phyloP scores from a whole-genome alignment of 2,329 filamentous ascomycete genomes.

The Leptographium wingfieldii region DNA sequence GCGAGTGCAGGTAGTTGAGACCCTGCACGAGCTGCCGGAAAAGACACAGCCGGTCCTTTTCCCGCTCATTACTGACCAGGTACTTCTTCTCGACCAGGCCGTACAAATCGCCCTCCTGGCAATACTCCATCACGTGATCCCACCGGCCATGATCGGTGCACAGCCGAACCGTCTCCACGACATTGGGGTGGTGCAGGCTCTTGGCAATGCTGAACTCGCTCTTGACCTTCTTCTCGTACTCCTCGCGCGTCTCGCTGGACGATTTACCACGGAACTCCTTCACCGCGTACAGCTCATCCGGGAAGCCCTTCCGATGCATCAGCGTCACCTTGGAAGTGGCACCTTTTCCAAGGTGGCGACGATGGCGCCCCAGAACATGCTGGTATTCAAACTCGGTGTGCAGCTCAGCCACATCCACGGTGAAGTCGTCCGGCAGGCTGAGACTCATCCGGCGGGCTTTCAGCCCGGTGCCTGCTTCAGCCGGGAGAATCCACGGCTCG shows the following conservation, averaged over 20 bases:
- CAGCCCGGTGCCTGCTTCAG: slow-evolving; percentile 58
- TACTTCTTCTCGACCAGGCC: slow-evolving; percentile 59
- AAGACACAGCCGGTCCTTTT: slow-evolving; percentile 62
- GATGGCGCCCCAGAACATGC: slow-evolving; percentile 58
- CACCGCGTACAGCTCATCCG: slow-evolving; percentile 62
- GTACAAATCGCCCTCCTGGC: slow-evolving; percentile 69
- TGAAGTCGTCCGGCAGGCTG: slow-evolving; percentile 61
- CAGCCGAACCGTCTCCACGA: slow-evolving; percentile 66
- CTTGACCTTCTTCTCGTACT: slow-evolving; percentile 83
- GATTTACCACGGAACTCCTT: slow-evolving; percentile 76
- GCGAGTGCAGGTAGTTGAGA: slow-evolving; percentile 65
- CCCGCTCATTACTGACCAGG: slow-evolving; percentile 50
- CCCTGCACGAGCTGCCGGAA: slow-evolving; percentile 85
- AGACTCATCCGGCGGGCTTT: slow-evolving; percentile 70
- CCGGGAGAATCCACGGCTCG: slow-evolving; percentile 43
- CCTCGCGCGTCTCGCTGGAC: slow-evolving; percentile 52
- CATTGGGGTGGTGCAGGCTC: slow-evolving; percentile 74
- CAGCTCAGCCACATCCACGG: slow-evolving; percentile 57
- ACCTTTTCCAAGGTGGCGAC: slow-evolving; percentile 68
- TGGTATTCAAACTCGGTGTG: slow-evolving; percentile 57
- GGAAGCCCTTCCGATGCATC: slow-evolving; percentile 58
- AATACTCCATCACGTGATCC: slow-evolving; percentile 93
- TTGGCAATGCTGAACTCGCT: slow-evolving; percentile 83
- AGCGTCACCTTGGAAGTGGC: slow-evolving; percentile 72
- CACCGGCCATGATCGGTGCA: slow-evolving; percentile 64